These are phyloP conservation scores for Tetrahymena borealis DNA, from an alignment of 73 alveolate genomes.

Conservation along the genomic window DNA sequence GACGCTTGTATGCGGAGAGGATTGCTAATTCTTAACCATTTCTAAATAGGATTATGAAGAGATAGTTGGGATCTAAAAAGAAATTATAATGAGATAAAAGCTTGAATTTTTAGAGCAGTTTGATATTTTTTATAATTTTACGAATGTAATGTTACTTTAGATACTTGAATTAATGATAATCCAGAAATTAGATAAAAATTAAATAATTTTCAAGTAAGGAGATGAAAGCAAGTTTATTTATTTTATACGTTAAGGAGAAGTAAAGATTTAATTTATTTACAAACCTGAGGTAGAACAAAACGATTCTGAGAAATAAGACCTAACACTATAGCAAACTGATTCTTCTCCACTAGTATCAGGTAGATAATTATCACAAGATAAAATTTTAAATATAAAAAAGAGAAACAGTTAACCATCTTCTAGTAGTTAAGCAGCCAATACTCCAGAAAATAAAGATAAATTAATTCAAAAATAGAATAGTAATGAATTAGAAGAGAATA, in stretches of 20 bases:
- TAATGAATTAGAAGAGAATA: neutral
- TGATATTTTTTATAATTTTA: neutral
- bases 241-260: neutral
- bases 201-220: neutral
- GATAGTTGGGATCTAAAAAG: neutral
- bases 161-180: neutral
- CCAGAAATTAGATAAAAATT: neutral
- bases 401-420: too few species aligned
- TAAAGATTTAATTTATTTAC: neutral
- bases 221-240: neutral
- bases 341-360: too few species aligned
- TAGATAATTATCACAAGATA: too few species aligned
- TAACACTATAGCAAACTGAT: too few species aligned
- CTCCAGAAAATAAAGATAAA: too few species aligned
- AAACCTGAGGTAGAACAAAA: neutral
- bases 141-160: neutral
- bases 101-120: neutral
- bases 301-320: neutral
- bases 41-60: neutral
- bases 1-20: neutral
- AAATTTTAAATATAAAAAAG: too few species aligned
- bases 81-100: neutral
- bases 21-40: neutral
- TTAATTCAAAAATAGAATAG: too few species aligned
- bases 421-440: too few species aligned